Base-by-base conservation (phyloP, 139 green algal species). In the Volvox africanus region DNA sequence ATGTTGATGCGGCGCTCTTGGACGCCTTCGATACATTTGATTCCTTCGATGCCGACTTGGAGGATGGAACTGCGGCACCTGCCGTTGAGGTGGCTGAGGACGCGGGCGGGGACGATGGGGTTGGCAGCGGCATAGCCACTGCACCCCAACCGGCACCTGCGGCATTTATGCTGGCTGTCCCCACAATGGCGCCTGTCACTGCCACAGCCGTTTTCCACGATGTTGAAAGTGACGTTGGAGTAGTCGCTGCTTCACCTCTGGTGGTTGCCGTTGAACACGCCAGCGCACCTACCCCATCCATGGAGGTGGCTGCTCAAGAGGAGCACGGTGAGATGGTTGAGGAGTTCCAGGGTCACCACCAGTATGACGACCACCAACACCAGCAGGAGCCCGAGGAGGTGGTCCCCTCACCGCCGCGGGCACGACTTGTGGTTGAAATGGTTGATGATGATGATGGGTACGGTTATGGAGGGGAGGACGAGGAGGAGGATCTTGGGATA, bases 371-470 rank as follows among this genome's bases (percentile, higher is more conserved):
- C 33, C 55, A 26, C 11, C 35, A 79, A 61, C n/a, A 82, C 37
- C 61, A 82, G 69, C 68, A 77, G 76, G 87, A 86, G 61, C 69
- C 50, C 32, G 87, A n/a, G 30, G 67, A 26, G 55, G 55, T 26
- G 20, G 5, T 61, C 22, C 73, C 76, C 19, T 78, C 61, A 20
- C 76, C 76, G n/a, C 76, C 76, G 76, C 12, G 35, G 30, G 87
- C 76, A n/a, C 61, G 77, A 13, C 61, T 86, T 22, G 87, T 86
- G 30, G 87, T 80, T 26, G 87, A 91, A 26, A 30, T 16, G 24
- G 21, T 86, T 32, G 87, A 91, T 28, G 87, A 91, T 19, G 87
- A 91, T 19, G 87, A 91, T 19, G 76, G 61, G 30, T 85, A 86
- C 14, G 87, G 77, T 0, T 78, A 86, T 62, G 87, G 77, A 2